Evolutionary conservation across 2,329 filamentous ascomycete genomes (phyloP), one percentile per base, ranked within the genome.

Genomic region (Clarireedia homoeocarpa): DNA sequence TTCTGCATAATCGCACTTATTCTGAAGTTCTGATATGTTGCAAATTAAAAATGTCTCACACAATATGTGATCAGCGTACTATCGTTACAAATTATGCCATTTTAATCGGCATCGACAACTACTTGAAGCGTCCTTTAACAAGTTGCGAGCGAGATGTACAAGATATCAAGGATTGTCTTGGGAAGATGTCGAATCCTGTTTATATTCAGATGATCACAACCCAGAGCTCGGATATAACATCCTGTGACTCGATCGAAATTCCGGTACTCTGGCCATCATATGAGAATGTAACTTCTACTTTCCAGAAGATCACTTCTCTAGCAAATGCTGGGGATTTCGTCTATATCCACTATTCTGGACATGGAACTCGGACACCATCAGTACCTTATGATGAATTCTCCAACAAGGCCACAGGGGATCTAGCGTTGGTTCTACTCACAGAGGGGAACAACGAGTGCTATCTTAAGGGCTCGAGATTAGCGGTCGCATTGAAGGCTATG

Each of bases 391-490:
- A 17, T 17, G 26, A 27, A 4, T 27, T 27, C 26, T 27, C 26
- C 4, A 27, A 27, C 26, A 4, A 6, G 26, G 4, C 26, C 3
- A 27, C 26, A 5, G 26, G 26, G 26, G 26, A 27, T 6, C 6
- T 27, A 6, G 26, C 26, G 6, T 50, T 51, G 12, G 46, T 48
- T 26, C 46, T 48, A 17, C 15, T 48, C 2, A 6, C 26, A 7
- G 14, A 6, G 26, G 47, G 1, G 20, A 27, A 26, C 2, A 53
- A 60, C 5, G 53, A 36, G 14, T 59, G 56, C 10, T 57, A 59
- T 51, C 42, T 97, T n/a, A 15, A 15, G 92, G 91, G 7, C 71
- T 17, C 14, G 38, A 30, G n/a, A 53, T 20, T 42, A 39, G 17
- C 7, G 38, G n/a, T 24, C 24, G 20, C 47, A 17, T 27, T 46